Evolutionary conservation across 2,329 filamentous ascomycete genomes (phyloP).

Genomic region (Aspergillus caelatus): DNA sequence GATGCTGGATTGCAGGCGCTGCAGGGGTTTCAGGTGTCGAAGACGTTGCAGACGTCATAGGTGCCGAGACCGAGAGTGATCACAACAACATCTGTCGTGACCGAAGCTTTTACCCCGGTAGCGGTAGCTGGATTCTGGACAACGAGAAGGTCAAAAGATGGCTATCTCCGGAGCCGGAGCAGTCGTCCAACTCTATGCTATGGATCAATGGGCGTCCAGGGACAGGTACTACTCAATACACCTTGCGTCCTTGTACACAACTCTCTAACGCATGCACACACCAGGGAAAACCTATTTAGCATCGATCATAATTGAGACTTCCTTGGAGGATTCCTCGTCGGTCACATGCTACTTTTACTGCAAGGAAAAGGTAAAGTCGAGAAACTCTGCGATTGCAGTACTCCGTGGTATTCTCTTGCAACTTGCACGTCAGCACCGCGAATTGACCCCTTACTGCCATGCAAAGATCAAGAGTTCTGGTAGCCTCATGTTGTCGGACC

Average conservation of each 20-base stretch:
- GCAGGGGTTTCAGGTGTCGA: background rate
- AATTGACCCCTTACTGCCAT: constrained; percentile 10
- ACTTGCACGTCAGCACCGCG: background rate
- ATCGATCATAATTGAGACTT: background rate
- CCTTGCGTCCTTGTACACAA: background rate
- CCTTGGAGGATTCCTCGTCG: background rate
- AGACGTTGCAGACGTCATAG: background rate
- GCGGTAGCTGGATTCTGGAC: background rate
- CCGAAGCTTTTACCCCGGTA: background rate
- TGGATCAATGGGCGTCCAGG: background rate
- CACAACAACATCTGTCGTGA: background rate
- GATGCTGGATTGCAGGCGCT: background rate
- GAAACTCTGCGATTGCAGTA: constrained; percentile 1
- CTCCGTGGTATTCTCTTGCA: constrained; percentile 9
- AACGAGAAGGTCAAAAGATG: background rate
- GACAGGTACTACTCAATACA: background rate
- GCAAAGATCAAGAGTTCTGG: constrained; percentile 2
- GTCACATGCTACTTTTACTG: constrained; percentile 12
- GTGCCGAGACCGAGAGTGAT: background rate
- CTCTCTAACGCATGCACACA: background rate
- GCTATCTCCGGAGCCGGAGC: background rate
- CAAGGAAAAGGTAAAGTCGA: constrained; percentile 1
- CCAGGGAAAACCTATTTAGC: background rate
- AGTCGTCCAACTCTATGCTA: background rate
- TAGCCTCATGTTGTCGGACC: constrained; percentile 3